phyloP scores from a whole-genome alignment of 1,284 basidiomycete species.

The Puccinia hordei region DNA sequence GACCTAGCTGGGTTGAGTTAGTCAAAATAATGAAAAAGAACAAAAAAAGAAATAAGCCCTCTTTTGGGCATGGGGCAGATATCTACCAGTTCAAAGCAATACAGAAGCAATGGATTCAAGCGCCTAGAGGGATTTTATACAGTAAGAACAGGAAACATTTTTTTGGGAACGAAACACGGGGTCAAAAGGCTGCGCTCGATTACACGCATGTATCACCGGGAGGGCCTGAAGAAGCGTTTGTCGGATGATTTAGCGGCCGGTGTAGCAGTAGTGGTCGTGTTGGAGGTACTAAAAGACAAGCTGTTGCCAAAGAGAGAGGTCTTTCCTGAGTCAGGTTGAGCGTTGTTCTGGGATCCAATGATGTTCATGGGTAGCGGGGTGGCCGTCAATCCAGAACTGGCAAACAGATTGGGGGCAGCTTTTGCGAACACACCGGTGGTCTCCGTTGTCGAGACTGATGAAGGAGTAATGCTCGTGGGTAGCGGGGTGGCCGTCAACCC shows the following conservation, averaged over 20 bases:
- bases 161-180: too few relatives aligned
- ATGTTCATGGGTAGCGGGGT: too few relatives aligned
- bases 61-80: too few relatives aligned
- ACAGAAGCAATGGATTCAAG: too few relatives aligned
- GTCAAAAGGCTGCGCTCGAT: too few relatives aligned
- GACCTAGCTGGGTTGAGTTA: too few relatives aligned
- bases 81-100: too few relatives aligned
- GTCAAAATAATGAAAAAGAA: too few relatives aligned
- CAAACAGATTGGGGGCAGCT: background rate
- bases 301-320: background rate
- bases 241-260: background rate
- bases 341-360: background rate
- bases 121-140: too few relatives aligned
- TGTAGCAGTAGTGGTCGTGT: background rate
- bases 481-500: background rate
- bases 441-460: background rate
- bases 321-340: background rate
- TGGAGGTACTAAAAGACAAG: background rate
- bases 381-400: background rate
- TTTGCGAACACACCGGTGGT: background rate
- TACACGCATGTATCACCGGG: background rate
- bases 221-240: background rate
- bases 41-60: too few relatives aligned
- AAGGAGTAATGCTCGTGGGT: background rate
- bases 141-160: too few relatives aligned